phyloP scores from a whole-genome alignment of 371 early-diverging fungal genomes.

The Choanephora cucurbitarum region DNA sequence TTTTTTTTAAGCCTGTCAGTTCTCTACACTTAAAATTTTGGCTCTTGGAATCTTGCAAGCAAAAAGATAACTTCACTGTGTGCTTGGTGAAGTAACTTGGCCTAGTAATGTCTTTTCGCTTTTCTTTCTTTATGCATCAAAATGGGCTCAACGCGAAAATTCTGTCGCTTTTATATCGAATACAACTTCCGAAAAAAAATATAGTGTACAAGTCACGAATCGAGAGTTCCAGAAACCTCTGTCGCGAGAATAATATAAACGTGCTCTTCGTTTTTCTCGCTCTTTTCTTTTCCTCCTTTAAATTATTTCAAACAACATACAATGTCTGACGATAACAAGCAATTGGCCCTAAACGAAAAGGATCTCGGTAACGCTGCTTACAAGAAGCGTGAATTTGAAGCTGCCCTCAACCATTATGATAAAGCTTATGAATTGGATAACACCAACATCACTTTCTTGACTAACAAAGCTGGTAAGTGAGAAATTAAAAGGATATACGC shows the following conservation, averaged over 20 bases:
- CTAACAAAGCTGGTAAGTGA: constrained; percentile 89
- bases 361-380: constrained; percentile 90
- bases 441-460: constrained; percentile 89
- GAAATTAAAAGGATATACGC: too few species aligned
- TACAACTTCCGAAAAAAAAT: too few species aligned
- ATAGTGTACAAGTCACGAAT: constrained; percentile 23
- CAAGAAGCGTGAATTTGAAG: constrained; percentile 92
- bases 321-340: constrained; percentile 64
- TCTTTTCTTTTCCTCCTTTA: constrained; percentile 9
- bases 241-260: constrained; percentile 5
- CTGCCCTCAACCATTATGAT: constrained; percentile 87
- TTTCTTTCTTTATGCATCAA: too few species aligned
- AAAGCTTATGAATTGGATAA: constrained; percentile 90
- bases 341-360: constrained; percentile 82
- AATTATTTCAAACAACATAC: constrained; percentile 4
- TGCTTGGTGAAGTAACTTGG: too few species aligned
- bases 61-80: too few species aligned
- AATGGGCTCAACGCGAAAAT: too few species aligned
- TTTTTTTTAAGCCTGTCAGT: too few species aligned
- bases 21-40: too few species aligned
- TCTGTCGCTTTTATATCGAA: too few species aligned
- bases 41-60: too few species aligned
- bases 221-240: constrained; percentile 32
- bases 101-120: too few species aligned
- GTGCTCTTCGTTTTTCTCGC: constrained; percentile 1